Base-by-base conservation (phyloP, 2,329 filamentous ascomycete species). In the Macrophomina phaseolina region DNA sequence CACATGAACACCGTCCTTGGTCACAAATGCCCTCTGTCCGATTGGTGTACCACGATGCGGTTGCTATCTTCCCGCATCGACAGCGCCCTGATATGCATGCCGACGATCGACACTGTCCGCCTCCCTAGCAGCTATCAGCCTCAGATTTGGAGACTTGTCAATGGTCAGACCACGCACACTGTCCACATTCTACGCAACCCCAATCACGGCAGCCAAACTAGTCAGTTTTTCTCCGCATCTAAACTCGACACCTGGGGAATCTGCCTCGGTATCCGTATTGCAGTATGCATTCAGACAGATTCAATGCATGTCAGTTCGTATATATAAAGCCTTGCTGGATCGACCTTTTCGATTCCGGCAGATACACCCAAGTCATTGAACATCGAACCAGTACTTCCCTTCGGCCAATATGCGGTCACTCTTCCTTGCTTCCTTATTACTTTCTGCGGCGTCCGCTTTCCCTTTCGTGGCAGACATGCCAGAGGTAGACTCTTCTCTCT, bases 391-490 rank as follows among this genome's bases (percentile, higher is more conserved):
- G 42, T 5, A 14, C 8, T 34, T 18, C 2, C 28, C 11, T 16
- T 16, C 5, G 4, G 18, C 11, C 53, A 58, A 66, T 70, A 40
- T 66, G 70, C 30, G 56, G 71, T 51, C 63, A 68, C 23, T 71
- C 70, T 23, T 69, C 74, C 34, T 67, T 75, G 66, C 62, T 70
- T 64, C 68, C 71, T 49, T 68, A 69, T n/a, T 40, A 8, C 18
- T 58, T 3, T 23, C 36, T 4, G 53, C 53, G 66, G 73, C 71
- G 30, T 70, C 68, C 30, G 77, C 79, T 42, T 82, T 79, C 66
- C 80, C 79, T 4, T 82, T 76, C 67, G 78, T 81, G 4, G 71
- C 74, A 8, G 66, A 76, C 8, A 69, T 74, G 51, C 72, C 77
- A 11, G 79, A 77, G 28, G 75, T 81, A 16, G 77, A 81, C 65